phyloP scores from a whole-genome alignment of 2,329 filamentous ascomycete genomes.

The Ceratocystis alfenasii region DNA sequence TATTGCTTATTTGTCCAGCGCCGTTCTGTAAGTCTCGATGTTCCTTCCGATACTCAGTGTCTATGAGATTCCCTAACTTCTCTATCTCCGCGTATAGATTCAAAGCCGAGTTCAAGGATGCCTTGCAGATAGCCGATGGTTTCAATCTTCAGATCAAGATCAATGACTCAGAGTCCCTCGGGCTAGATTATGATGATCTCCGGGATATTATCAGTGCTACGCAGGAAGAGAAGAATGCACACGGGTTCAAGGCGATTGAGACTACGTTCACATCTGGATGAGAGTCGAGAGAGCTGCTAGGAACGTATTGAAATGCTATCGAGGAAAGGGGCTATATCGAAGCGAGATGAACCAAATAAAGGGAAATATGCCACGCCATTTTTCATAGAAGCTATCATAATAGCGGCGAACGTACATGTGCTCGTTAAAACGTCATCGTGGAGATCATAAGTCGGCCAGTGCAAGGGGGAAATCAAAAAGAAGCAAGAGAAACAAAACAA shows the following conservation, averaged over 20 bases:
- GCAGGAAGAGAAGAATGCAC: neutral
- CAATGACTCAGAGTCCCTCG: neutral
- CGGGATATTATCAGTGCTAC: neutral
- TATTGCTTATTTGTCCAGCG: slow-evolving; percentile 26
- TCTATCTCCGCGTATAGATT: neutral
- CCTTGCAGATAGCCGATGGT: neutral
- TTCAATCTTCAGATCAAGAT: neutral
- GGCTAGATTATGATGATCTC: slow-evolving; percentile 29
- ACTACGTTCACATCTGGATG: neutral
- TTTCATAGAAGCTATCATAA: slow-evolving; percentile 8
- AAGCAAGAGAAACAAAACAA: neutral
- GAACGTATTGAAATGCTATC: neutral
- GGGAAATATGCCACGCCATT: neutral
- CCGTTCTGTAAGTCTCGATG: slow-evolving; percentile 32
- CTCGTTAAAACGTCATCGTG: slow-evolving; percentile 3
- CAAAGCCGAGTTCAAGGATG: neutral
- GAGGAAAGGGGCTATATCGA: neutral
- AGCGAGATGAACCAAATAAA: neutral
- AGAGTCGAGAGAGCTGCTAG: neutral
- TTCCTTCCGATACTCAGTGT: neutral
- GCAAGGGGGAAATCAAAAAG: neutral
- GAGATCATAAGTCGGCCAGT: slow-evolving; percentile 3
- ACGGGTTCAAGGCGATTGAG: neutral
- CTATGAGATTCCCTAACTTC: neutral
- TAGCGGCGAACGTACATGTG: neutral